Percentiles rank a stretch among this genome's conserved stretches.
These are phyloP conservation scores for Trichoderma pleuroti DNA, from an alignment of 2,329 filamentous ascomycete genomes.

Conservation along the genomic window DNA sequence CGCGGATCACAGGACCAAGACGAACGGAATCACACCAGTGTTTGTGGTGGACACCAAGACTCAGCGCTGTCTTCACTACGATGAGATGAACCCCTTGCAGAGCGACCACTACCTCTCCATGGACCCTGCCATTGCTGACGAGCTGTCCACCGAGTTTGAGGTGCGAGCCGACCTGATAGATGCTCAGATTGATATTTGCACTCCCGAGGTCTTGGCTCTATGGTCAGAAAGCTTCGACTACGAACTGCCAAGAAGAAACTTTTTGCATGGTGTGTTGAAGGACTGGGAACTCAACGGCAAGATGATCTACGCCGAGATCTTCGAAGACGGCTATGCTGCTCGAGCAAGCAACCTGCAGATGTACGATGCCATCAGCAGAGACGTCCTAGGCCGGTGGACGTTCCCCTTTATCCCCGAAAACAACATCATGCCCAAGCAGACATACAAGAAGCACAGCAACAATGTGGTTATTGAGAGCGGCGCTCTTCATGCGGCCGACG, in stretches of 20 bases:
- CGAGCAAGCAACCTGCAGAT: slow-evolving; percentile 80
- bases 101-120: slow-evolving; percentile 65
- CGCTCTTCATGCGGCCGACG: slow-evolving; percentile 70
- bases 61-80: slow-evolving; percentile 85
- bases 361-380: slow-evolving; percentile 84
- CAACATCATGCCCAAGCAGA: slow-evolving; percentile 75
- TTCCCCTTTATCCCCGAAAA: slow-evolving; percentile 87
- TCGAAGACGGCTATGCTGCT: slow-evolving; percentile 79
- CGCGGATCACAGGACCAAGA: slow-evolving; percentile 69
- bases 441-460: slow-evolving; percentile 66
- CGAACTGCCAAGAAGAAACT: slow-evolving; percentile 82
- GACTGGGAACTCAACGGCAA: slow-evolving; percentile 97
- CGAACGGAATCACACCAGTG: slow-evolving; percentile 69
- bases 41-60: slow-evolving; percentile 82
- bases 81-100: slow-evolving; percentile 74
- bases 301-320: slow-evolving; percentile 87
- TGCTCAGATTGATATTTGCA: slow-evolving; percentile 95
- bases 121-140: slow-evolving; percentile 73
- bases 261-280: slow-evolving; percentile 87
- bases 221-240: slow-evolving; percentile 99
- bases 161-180: slow-evolving; percentile 86
- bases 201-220: slow-evolving; percentile 86
- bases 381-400: slow-evolving; percentile 82
- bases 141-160: slow-evolving; percentile 69
- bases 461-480: slow-evolving; percentile 75